These are phyloP conservation scores for Penicillium psychrofluorescens DNA, from an alignment of 495 filamentous ascomycete species.

Conservation along the genomic window DNA sequence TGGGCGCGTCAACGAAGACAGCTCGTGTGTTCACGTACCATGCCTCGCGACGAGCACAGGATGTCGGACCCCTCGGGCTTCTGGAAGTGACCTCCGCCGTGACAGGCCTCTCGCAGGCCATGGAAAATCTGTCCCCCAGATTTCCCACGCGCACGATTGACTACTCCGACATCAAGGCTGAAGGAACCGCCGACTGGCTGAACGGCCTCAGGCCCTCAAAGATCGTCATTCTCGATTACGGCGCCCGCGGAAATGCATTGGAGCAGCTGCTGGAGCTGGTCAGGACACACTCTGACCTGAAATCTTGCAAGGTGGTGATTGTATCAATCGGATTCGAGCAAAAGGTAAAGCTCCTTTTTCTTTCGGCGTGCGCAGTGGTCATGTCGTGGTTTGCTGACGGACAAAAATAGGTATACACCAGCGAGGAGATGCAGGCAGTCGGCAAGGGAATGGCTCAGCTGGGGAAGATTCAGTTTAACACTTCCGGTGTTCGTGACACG, in stretches of 20 bases:
- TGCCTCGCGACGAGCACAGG: conserved; percentile 3
- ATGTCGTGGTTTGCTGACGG: too few species aligned
- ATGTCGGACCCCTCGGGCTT: conserved; percentile 14
- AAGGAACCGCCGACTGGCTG: conserved; percentile 10
- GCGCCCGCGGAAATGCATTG: conserved; percentile 31
- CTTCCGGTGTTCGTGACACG: conserved; percentile 29
- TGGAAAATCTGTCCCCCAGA: conserved; percentile 3
- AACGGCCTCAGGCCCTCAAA: conserved; percentile 15
- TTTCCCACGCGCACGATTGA: conserved; percentile 12
- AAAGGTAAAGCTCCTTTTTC: conserved; percentile 13
- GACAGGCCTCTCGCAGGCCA: conserved; percentile 19
- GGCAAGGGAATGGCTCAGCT: conserved; percentile 4
- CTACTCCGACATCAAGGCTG: conserved; percentile 13
- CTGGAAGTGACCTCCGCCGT: conserved; percentile 22
- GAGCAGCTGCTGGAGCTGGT: conserved; percentile 28
- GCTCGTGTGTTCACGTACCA: conserved; percentile 34
- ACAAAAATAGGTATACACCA: conserved; percentile 13
- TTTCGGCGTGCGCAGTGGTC: too few species aligned
- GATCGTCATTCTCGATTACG: conserved; percentile 48
- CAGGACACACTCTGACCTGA: not conserved
- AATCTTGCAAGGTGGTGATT: conserved; percentile 18
- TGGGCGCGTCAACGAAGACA: conserved; percentile 45
- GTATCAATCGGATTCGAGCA: conserved; percentile 35
- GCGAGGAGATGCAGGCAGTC: conserved; percentile 11
- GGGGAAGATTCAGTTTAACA: conserved; percentile 33